phyloP scores from a whole-genome alignment of 306 rosid genomes.

The Prunus campanulata region DNA sequence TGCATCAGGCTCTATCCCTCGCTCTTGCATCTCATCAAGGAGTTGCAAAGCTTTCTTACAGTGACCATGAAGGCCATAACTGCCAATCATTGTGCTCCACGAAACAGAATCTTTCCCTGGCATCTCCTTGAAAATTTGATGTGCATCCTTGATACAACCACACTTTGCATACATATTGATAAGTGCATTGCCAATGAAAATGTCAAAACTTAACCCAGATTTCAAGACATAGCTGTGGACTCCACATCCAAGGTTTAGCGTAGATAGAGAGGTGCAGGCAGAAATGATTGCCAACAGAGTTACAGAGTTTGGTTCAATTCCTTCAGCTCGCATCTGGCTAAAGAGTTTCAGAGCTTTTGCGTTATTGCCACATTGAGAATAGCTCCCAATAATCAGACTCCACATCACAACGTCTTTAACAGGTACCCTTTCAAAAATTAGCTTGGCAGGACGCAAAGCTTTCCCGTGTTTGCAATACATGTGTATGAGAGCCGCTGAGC shows the following conservation, averaged over 20 bases:
- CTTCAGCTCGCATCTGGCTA: constrained; percentile 45
- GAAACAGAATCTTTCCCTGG: constrained; percentile 48
- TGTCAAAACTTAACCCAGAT: constrained; percentile 38
- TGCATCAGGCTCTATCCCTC: constrained; percentile 45
- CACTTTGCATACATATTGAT: constrained; percentile 71
- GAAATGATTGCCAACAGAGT: constrained; percentile 57
- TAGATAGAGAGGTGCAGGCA: constrained; percentile 48
- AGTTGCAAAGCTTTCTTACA: constrained; percentile 53
- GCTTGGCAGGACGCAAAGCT: constrained; percentile 38
- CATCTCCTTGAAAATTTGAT: constrained; percentile 48
- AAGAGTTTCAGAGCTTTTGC: constrained; percentile 50
- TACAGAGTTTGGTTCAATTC: constrained; percentile 52
- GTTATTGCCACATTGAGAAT: constrained; percentile 44
- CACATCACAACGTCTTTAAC: constrained; percentile 64
- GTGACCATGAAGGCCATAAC: constrained; percentile 60
- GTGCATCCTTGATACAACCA: constrained; percentile 44
- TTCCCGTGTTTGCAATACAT: constrained; percentile 46
- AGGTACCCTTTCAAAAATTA: constrained; percentile 41
- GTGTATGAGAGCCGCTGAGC: constrained; percentile 57
- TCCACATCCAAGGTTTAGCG: constrained; percentile 37
- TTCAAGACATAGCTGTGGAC: constrained; percentile 48
- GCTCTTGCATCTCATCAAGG: constrained; percentile 53
- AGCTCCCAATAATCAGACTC: constrained; percentile 57
- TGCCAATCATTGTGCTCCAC: constrained; percentile 53
- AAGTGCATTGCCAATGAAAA: constrained; percentile 55